phyloP scores from a whole-genome alignment of 192 early-diverging fungal genomes.

The Coemansia sp. region DNA sequence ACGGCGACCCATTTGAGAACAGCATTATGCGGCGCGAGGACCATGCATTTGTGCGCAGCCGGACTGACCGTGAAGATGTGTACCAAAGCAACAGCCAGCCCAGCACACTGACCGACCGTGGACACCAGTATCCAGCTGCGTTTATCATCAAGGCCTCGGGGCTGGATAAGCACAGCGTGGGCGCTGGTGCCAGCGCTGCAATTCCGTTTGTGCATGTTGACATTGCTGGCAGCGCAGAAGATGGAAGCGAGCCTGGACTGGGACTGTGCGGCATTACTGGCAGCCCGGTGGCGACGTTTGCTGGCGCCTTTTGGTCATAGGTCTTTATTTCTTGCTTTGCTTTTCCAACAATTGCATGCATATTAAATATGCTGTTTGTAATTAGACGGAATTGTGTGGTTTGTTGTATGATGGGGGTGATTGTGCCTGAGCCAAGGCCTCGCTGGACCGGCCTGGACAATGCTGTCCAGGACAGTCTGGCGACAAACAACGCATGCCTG shows the following conservation, averaged over 20 bases:
- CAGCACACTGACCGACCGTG: conserved; percentile 70
- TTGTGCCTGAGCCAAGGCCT: neutral
- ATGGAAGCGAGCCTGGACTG: conserved; percentile 61
- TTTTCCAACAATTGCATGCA: neutral
- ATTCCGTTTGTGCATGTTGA: conserved; percentile 85
- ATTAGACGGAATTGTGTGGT: neutral
- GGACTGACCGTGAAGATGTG: conserved; percentile 75
- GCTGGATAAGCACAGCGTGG: conserved; percentile 68
- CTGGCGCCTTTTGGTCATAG: conserved; percentile 64
- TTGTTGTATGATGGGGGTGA: neutral
- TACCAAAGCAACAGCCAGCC: conserved; percentile 78
- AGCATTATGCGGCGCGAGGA: conserved; percentile 82
- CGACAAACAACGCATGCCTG: neutral
- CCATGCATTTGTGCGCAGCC: conserved; percentile 61
- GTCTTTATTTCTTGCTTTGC: neutral
- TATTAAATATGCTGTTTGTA: conserved; percentile 4
- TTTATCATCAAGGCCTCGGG: conserved; percentile 80
- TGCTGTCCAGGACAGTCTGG: neutral
- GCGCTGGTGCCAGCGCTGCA: conserved; percentile 56
- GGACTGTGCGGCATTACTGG: conserved; percentile 72
- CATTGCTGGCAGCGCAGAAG: conserved; percentile 78
- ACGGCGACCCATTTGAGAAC: conserved; percentile 80
- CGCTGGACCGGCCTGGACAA: neutral
- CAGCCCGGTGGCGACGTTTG: conserved; percentile 74
- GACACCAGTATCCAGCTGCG: conserved; percentile 85